These are phyloP conservation scores for Erysimum cheiranthoides DNA, from an alignment of 345 rosid species.

Conservation along the genomic window DNA sequence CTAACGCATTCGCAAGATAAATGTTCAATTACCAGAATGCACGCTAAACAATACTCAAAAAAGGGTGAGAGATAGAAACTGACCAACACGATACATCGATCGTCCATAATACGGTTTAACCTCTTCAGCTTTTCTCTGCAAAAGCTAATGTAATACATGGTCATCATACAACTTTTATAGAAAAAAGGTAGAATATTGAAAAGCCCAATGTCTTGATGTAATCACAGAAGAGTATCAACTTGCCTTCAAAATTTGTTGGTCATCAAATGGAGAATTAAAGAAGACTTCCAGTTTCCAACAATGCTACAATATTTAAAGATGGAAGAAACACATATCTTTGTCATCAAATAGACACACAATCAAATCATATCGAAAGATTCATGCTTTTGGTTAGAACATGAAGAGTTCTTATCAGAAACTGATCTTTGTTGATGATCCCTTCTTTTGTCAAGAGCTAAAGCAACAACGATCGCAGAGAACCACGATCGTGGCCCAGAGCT, in stretches of 20 bases:
- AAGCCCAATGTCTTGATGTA: neutral
- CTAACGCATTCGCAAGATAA: no score
- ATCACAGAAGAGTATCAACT: no score
- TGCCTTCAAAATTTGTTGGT: no score
- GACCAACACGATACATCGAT: constrained; percentile 90
- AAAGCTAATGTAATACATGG: constrained; percentile 29
- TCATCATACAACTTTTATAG: constrained; percentile 36
- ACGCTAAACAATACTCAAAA: no score
- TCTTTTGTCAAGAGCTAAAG: constrained; percentile 47
- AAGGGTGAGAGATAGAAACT: constrained; percentile 51
- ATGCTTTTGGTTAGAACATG: constrained; percentile 54
- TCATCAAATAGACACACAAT: constrained; percentile 16
- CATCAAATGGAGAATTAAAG: no score
- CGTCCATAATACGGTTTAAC: constrained; percentile 74
- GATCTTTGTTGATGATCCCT: constrained; percentile 41
- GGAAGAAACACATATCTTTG: constrained; percentile 17
- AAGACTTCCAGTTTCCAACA: no score
- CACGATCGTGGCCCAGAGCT: no score
- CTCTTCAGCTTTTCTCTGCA: constrained; percentile 82
- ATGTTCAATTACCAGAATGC: no score
- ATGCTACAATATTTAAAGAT: no score
- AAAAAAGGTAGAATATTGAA: neutral
- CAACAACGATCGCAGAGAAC: no score
- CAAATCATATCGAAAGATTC: constrained; percentile 18
- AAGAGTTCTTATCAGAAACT: constrained; percentile 51